Percentiles rank a stretch among this genome's conserved stretches.
Evolutionary conservation across 2,329 filamentous ascomycete species (phyloP).

Genomic region (Pseudopyrenochaeta lycopersici): DNA sequence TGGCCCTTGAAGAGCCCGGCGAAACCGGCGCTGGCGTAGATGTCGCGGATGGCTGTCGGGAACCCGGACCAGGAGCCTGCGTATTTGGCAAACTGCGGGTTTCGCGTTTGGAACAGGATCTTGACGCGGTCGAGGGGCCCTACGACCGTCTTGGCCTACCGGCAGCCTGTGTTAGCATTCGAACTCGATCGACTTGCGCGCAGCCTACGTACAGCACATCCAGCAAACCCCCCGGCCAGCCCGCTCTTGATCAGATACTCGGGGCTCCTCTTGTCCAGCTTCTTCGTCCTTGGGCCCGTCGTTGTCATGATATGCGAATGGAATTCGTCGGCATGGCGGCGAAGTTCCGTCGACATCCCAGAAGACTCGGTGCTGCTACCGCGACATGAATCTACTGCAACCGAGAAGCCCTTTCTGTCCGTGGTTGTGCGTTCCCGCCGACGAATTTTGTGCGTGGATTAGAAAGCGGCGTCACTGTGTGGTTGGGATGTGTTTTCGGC

Average conservation of each 20-base stretch:
- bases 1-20: slow-evolving; percentile 89
- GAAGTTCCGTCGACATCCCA: slow-evolving; percentile 51
- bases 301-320: slow-evolving; percentile 43
- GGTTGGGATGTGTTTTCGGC: slow-evolving; percentile 8
- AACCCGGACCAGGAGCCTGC: slow-evolving; percentile 88
- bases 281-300: slow-evolving; percentile 50
- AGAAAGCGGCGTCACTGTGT: slow-evolving; percentile 16
- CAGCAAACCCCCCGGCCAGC: slow-evolving; percentile 87
- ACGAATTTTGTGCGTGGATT: slow-evolving; percentile 6
- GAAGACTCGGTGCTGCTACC: slow-evolving; percentile 12
- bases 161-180: slow-evolving; percentile 12
- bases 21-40: slow-evolving; percentile 77
- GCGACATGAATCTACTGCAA: slow-evolving; percentile 24
- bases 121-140: slow-evolving; percentile 97
- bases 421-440: too few relatives aligned
- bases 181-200: too few relatives aligned
- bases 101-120: slow-evolving; percentile 96
- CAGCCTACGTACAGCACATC: slow-evolving; percentile 76
- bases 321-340: slow-evolving; percentile 49
- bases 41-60: slow-evolving; percentile 81
- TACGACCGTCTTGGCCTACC: slow-evolving; percentile 90
- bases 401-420: too few relatives aligned
- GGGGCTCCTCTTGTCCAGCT: slow-evolving; percentile 74
- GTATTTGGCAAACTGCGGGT: slow-evolving; percentile 93
- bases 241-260: slow-evolving; percentile 87